Base-by-base conservation (phyloP, 2,329 filamentous ascomycete genomes). In the Chaetomiaceae sp. region DNA sequence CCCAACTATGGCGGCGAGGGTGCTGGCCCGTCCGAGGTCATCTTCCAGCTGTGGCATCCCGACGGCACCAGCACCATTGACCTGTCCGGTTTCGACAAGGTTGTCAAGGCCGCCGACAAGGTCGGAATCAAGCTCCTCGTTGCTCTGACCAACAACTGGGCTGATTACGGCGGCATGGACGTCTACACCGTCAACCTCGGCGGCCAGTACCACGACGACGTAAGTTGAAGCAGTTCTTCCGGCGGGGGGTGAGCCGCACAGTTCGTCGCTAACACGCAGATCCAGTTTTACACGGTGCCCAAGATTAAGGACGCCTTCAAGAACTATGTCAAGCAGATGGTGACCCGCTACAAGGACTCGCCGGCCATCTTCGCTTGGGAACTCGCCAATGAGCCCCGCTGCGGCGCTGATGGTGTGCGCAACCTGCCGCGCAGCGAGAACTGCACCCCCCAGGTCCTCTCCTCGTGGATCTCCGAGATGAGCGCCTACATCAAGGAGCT, bases 301-400 rank as follows among this genome's bases (percentile, higher is more conserved):
- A 64, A 64, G 21, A 79, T 80, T 63, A 78, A 77, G 58, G 64
- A 69, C 3, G 74, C 73, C 0, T 80, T 69, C 61, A 78, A 79
- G 58, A 72, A 70, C 42, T 87, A 86, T 62, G 75, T 86, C 60
- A 69, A 75, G 43, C 69, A 71, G 0, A 73, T 87, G 6, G 75
- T 87, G 2, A 75, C 67, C 17, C 72, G 83, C 10, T 86, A 85
- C 67, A 75, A 70, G 40, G 68, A 73, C 54, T 83, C 79, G 0
- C 67, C 77, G 0, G 75, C 83, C 0, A 74, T 87, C 41, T 79
- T 86, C 56, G 80, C 81, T 0, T 87, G 83, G 83, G 83, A 87
- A 60, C 69, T 87, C 2, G 78, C 73, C 50, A 87, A 87, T 57
- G 83, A 87, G 53, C 72, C 73, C 17, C 72, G 73, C 51, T 77